phyloP scores from a whole-genome alignment of 352 stramenopile genomes.

The Globisporangium uncinulatum region DNA sequence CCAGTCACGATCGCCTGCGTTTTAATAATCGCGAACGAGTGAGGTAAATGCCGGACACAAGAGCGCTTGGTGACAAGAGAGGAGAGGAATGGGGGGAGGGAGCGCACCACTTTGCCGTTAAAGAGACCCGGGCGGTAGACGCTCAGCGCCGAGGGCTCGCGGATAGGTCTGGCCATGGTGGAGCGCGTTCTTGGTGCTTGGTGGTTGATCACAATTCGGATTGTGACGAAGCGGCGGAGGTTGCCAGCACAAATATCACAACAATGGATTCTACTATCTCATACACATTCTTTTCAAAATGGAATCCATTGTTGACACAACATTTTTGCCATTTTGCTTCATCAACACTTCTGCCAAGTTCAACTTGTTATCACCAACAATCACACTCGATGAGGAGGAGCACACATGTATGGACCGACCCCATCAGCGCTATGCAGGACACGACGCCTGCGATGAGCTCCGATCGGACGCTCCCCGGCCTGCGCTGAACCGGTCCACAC shows the following conservation, averaged over 20 bases:
- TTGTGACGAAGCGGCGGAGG: too few relatives aligned
- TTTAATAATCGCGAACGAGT: not conserved
- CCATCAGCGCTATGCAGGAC: not conserved
- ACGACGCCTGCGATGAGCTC: not conserved
- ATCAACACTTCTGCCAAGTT: not conserved
- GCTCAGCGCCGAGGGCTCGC: slow-evolving; percentile 37
- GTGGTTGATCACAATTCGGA: too few relatives aligned
- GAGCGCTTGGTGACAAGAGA: not conserved
- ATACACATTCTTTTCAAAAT: too few relatives aligned
- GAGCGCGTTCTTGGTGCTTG: not conserved
- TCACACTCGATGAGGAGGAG: not conserved
- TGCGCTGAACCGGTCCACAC: not conserved
- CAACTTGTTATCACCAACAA: not conserved
- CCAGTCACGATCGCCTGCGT: slow-evolving; percentile 77
- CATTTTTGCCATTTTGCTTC: not conserved
- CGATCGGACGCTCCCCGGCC: not conserved
- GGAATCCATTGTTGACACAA: not conserved
- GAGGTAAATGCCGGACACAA: not conserved
- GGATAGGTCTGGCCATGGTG: slow-evolving; percentile 24
- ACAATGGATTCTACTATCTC: too few relatives aligned
- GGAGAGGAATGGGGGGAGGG: too few relatives aligned
- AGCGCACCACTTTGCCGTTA: slow-evolving; percentile 67
- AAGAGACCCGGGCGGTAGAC: slow-evolving; percentile 67
- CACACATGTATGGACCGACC: not conserved
- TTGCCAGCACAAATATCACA: too few relatives aligned